Evolutionary conservation across 2,329 filamentous ascomycete genomes (phyloP), one percentile per base, ranked within the genome.

Genomic region (Colletotrichum ledebouriae): DNA sequence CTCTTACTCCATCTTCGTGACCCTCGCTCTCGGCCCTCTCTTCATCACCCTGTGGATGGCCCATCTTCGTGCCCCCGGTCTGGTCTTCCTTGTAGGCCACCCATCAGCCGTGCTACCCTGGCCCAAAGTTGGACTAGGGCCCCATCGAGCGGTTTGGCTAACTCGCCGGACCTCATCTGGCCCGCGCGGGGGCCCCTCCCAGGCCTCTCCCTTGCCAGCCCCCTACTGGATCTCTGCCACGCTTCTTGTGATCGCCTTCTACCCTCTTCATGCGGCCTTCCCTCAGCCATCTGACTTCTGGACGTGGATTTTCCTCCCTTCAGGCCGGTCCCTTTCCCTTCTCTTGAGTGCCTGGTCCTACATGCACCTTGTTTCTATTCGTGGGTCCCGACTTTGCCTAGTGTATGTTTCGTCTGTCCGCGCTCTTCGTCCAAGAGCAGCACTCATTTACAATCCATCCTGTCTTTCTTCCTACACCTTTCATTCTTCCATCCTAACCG

Each of bases 371-470:
- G 75, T 78, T 77, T 77, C 75, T 76, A 72, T 77, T 76, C 75
- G 74, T 73, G 71, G 70, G 53, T 73, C 72, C 73, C 73, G 66
- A 71, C 67, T 73, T 71, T 70, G 72, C 73, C 72, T 76, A 76
- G 77, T 78, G 77, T 74, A 77, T 81, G 79, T 82, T 82, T 83
- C 81, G 80, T 80, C 79, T 78, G 73, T 78, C 78, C 77, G 74
- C 79, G 76, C 77, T 75, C 70, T 71, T 63, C 61, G 64, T 67
- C 66, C 70, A 67, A 57, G 62, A 60, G 59, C 60, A 52, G 49
- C 52, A 61, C 37, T 64, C 64, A 52, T 56, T 25, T 53, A 60
- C 69, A 46, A 37, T 64, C 67, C 46, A 59, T 64, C 50, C 62
- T 39, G 61, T 49, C 67, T 70, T 71, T 69, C 71, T 56, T 71